Base-by-base conservation (phyloP, 768 basidiomycete species). In the Lactarius hatsudake region DNA sequence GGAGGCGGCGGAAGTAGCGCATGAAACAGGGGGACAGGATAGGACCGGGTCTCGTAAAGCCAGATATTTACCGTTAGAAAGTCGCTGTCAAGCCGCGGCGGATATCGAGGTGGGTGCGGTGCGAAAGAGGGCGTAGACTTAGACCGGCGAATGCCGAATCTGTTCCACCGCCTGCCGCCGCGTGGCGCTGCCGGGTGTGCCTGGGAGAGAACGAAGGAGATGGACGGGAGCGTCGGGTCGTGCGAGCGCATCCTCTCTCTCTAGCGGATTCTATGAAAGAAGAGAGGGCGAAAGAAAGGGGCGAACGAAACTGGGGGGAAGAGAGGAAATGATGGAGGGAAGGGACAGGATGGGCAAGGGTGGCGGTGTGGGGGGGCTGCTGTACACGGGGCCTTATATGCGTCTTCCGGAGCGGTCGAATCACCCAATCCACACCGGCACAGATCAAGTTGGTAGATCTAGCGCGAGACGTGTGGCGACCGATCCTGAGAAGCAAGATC, bases 141-240 rank as follows among this genome's bases (percentile, higher is more conserved):
- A 20, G 42, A 36, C 40, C 61, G 66, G 26, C 61, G 61, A 8
- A 63, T 23, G 7, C 66, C 61, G 23, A 67, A 26, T 18, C 28
- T 53, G 18, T 55, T 36, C 30, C 61, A 62, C 2, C 57, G 66
- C 18, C 32, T 66, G 42, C 54, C n/a, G 30, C 34, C 18, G 12
- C 56, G 61, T 55, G 20, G n/a, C 18, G 15, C 23, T 5, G 17
- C 48, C 12, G 57, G 48, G 28, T 62, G 59, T 5, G 53, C 18
- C 42, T 61, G 68, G 18, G 70, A 69, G 15, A 71, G 58, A 53
- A 71, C 64, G 38, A 64, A 71, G 8, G 68, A 57, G 55, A 71
- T 71, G n/a, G 70, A 71, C 53, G 70, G 70, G 48, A 71, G 64
- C 54, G 62, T 63, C 34, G 68, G 64, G 28, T 69, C 59, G 7